Base-by-base conservation (phyloP, 208 protist species). In the Naegleria fowleri region DNA sequence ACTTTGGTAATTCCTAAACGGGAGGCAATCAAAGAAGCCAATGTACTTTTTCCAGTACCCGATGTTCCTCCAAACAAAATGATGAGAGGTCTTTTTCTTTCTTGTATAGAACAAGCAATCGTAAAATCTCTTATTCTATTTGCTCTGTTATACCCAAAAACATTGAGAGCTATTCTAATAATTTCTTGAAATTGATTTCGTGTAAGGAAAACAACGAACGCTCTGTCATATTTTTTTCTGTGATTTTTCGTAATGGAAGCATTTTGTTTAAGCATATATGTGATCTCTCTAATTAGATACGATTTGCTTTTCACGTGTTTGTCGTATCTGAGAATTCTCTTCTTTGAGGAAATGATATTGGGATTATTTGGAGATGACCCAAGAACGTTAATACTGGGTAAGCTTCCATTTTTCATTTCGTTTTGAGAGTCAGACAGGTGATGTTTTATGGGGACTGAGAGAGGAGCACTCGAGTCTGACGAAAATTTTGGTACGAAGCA, bases 41-140 rank as follows among this genome's bases (percentile, higher is more conserved):
- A 91, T 0, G 97, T 98, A 79, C 94, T 96, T 92, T 98, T 98
- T 36, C 97, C 97, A 39, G 95, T 96, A 33, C 97, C 97, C 86
- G 95, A 97, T 0, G 97, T 97, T 76, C 97, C 97, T 40, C 96
- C 96, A 40, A 96, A 92, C n/a, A 98, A 95, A 59, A 98, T 90
- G 19, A 97, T 95, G 22, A 97, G 92, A 7, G 95, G 94, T 25
- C 93, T 91, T 40, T 93, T 92, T 55, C 94, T 92, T n/a, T 94
- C 83, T 83, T 94, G 93, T 29, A 97, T 92, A 33, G 39, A 19
- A 36, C 84, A 88, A 25, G 84, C 84, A 39, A 88, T 88, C 38
- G 13, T 58, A n/a, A 88, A 88, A 36, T 88, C 84, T 51, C 41
- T 39, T 11, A 58, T n/a, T 51, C 41, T 51, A 19, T 39, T 85